These are phyloP conservation scores for Mentha longifolia DNA, from an alignment of 257 asterid species.

Conservation along the genomic window DNA sequence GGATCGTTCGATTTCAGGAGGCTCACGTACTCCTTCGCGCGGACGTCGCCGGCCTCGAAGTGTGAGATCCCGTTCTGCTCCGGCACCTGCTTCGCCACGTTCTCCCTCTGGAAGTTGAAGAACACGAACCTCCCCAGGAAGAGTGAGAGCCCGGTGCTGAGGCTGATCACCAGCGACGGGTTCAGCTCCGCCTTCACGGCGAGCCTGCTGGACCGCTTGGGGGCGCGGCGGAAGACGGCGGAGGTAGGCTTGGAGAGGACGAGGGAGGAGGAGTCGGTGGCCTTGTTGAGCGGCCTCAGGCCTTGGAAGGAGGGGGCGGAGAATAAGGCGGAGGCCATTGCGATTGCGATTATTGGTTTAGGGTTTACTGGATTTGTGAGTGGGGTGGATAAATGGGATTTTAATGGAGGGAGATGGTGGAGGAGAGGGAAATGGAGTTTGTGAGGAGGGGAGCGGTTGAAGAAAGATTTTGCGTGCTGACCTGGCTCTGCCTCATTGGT, in stretches of 20 bases:
- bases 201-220: conserved; percentile 27
- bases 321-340: conserved; percentile 79
- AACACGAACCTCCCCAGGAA: conserved; percentile 91
- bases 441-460: conserved; percentile 57
- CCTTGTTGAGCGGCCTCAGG: conserved; percentile 75
- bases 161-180: conserved; percentile 75
- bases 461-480: conserved; percentile 58
- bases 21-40: conserved; percentile 97
- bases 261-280: conserved; percentile 50
- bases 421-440: conserved; percentile 38
- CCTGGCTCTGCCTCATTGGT: conserved; percentile 66
- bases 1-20: conserved; percentile 93
- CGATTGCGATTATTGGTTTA: neutral
- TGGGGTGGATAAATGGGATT: neutral
- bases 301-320: conserved; percentile 90
- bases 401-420: conserved; percentile 33
- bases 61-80: conserved; percentile 86
- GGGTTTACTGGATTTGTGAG: neutral
- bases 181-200: conserved; percentile 73
- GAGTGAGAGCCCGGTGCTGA: conserved; percentile 90
- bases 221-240: conserved; percentile 42
- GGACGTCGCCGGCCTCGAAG: conserved; percentile 86
- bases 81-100: conserved; percentile 93
- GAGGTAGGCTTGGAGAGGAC: conserved; percentile 28
- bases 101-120: conserved; percentile 97